A percentile compares a stretch with the other conserved stretches of the same genome.
Evolutionary conservation across 495 filamentous ascomycete species (phyloP).

Genomic region (Xylona heveae): DNA sequence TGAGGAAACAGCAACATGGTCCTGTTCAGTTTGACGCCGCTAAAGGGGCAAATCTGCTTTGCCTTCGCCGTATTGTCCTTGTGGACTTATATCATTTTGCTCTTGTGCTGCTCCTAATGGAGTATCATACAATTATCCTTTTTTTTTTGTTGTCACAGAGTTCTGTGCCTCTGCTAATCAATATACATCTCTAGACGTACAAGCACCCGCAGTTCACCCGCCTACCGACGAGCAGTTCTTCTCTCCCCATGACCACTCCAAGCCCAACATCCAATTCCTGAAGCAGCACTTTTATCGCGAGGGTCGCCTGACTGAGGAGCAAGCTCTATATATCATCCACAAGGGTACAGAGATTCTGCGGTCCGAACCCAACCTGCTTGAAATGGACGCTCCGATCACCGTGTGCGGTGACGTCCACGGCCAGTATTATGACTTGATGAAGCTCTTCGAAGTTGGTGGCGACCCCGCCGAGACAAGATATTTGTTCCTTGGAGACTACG

Average conservation of each 20-base stretch:
- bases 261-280: constrained; percentile 81
- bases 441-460: constrained; percentile 94
- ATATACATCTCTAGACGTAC: constrained; percentile 62
- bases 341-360: constrained; percentile 65
- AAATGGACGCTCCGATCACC: constrained; percentile 99
- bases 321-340: constrained; percentile 86
- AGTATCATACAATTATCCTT: no score
- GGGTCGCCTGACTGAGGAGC: constrained; percentile 87
- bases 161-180: no score
- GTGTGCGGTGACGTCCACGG: constrained; percentile 97
- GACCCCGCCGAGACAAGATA: constrained; percentile 92
- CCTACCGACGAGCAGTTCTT: constrained; percentile 67
- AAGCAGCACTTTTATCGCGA: constrained; percentile 98
- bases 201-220: constrained; percentile 83
- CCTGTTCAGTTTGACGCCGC: constrained; percentile 6
- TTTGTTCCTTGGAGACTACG: constrained; percentile 93
- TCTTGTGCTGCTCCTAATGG: no score
- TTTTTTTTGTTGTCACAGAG: no score
- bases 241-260: constrained; percentile 59
- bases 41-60: constrained; percentile 5
- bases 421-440: constrained; percentile 98
- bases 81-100: no score
- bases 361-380: constrained; percentile 80
- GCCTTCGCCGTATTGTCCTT: no score
- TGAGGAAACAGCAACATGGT: constrained; percentile 19